Conservation (phyloP, 352 stramenopile genomes). For the Ochromonadaceae sp. region DNA sequence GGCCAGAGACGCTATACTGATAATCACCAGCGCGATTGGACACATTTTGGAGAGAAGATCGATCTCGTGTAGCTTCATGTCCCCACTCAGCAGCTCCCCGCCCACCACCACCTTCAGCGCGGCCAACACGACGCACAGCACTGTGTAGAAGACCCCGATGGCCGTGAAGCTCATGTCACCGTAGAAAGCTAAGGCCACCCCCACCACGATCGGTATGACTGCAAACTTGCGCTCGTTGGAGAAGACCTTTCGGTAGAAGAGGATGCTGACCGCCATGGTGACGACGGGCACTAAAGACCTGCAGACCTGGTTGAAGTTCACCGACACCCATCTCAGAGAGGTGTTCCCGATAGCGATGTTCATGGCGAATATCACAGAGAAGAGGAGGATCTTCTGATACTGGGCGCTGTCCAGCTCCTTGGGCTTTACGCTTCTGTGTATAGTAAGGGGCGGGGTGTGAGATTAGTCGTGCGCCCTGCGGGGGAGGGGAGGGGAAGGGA, state of each 20-base stretch:
- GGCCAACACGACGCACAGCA: constrained; percentile 64
- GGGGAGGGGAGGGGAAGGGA: too few species aligned
- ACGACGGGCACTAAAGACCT: constrained; percentile 50
- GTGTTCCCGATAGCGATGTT: constrained; percentile 88
- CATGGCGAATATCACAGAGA: constrained; percentile 75
- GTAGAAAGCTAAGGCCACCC: constrained; percentile 53
- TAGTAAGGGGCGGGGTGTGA: too few species aligned
- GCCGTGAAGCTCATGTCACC: constrained; percentile 68
- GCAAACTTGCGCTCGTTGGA: constrained; percentile 50
- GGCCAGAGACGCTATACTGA: constrained; percentile 54
- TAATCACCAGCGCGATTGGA: constrained; percentile 71
- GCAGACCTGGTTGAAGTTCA: constrained; percentile 75
- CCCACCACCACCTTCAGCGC: constrained; percentile 74
- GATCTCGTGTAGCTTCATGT: constrained; percentile 75
- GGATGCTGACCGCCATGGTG: constrained; percentile 53
- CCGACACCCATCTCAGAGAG: constrained; percentile 68
- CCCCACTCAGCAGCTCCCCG: constrained; percentile 76
- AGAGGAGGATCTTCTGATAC: constrained; percentile 30
- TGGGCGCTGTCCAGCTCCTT: background rate
- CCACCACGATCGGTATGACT: constrained; percentile 53
- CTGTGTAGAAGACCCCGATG: constrained; percentile 66
- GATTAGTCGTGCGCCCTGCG: too few species aligned
- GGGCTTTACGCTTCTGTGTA: background rate
- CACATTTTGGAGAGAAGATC: constrained; percentile 78
- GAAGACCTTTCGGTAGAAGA: constrained; percentile 55